phyloP scores from a whole-genome alignment of 768 basidiomycete species.

The Coprinellus micaceus region DNA sequence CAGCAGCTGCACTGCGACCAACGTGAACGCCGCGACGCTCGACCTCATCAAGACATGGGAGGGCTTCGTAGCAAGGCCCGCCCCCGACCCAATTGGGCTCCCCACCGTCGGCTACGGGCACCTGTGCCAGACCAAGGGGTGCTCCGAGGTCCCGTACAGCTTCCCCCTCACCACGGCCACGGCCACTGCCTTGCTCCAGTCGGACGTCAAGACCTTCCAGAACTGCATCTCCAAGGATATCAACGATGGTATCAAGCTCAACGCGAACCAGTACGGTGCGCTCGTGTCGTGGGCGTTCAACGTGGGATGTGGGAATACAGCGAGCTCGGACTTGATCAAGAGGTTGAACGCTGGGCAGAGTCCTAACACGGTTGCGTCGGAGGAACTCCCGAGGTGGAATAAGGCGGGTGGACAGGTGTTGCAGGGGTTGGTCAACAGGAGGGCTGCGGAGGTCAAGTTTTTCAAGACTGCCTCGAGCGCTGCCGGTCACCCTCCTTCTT shows the following conservation, averaged over 20 bases:
- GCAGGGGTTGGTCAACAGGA: constrained; percentile 23
- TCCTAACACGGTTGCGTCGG: constrained; percentile 29
- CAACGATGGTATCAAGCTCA: constrained; percentile 20
- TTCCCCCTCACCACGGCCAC: constrained; percentile 30
- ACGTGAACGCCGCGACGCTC: constrained; percentile 28
- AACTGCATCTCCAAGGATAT: constrained; percentile 25
- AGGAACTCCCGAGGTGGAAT: constrained; percentile 31
- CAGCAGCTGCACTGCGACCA: constrained; percentile 13
- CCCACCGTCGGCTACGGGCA: constrained; percentile 36
- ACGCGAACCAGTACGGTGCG: constrained; percentile 33
- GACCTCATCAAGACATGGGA: constrained; percentile 29
- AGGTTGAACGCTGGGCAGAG: constrained; percentile 27
- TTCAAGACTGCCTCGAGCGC: constrained; percentile 29
- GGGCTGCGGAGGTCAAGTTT: constrained; percentile 26
- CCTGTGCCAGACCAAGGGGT: constrained; percentile 26
- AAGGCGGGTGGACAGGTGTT: constrained; percentile 25
- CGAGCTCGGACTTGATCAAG: constrained; percentile 24
- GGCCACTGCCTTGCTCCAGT: constrained; percentile 26
- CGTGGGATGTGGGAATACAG: constrained; percentile 24
- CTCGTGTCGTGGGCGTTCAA: constrained; percentile 30
- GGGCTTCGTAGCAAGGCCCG: constrained; percentile 32
- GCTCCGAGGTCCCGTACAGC: constrained; percentile 30
- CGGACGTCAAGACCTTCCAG: constrained; percentile 21
- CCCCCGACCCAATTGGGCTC: constrained; percentile 33
- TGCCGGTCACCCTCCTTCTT: constrained; percentile 23